phyloP scores from a whole-genome alignment of 2,329 filamentous ascomycete genomes.

The Exophiala bonariae region DNA sequence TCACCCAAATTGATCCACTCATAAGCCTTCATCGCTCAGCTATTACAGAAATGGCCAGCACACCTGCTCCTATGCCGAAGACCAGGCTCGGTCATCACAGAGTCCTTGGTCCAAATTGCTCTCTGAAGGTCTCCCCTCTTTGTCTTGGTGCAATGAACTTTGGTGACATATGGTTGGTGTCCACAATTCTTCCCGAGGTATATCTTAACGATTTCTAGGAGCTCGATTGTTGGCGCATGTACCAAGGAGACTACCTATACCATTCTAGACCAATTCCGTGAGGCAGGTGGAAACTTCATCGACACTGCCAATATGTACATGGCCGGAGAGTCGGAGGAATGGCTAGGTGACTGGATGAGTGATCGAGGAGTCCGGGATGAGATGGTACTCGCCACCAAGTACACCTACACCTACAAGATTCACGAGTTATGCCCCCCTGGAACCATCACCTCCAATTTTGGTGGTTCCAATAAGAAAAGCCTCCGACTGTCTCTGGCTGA shows the following conservation, averaged over 20 bases:
- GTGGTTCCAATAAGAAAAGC: conserved; percentile 38
- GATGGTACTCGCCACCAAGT: conserved; percentile 58
- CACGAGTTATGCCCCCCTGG: conserved; percentile 21
- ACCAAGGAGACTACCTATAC: conserved; percentile 45
- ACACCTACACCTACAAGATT: conserved; percentile 39
- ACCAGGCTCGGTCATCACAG: conserved; percentile 53
- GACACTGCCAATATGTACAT: conserved; percentile 49
- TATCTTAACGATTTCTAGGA: conserved; percentile 34
- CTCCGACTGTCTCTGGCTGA: conserved; percentile 32
- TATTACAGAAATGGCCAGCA: conserved; percentile 9
- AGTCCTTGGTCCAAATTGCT: conserved; percentile 52
- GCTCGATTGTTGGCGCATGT: conserved; percentile 32
- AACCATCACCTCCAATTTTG: conserved; percentile 37
- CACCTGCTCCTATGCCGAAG: conserved; percentile 33
- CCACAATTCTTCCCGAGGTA: not conserved
- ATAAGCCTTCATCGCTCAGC: not conserved
- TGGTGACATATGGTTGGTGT: conserved; percentile 36
- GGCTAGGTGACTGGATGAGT: conserved; percentile 54
- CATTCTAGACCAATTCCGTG: conserved; percentile 49
- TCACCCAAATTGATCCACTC: too few species aligned
- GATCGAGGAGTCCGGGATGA: conserved; percentile 46
- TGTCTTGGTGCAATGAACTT: conserved; percentile 58
- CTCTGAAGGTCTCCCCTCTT: conserved; percentile 56
- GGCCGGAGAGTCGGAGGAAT: conserved; percentile 47
- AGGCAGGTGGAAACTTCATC: conserved; percentile 51